These are phyloP conservation scores for Rasamsonia emersonii DNA, from an alignment of 2,329 filamentous ascomycete genomes.

Conservation along the genomic window DNA sequence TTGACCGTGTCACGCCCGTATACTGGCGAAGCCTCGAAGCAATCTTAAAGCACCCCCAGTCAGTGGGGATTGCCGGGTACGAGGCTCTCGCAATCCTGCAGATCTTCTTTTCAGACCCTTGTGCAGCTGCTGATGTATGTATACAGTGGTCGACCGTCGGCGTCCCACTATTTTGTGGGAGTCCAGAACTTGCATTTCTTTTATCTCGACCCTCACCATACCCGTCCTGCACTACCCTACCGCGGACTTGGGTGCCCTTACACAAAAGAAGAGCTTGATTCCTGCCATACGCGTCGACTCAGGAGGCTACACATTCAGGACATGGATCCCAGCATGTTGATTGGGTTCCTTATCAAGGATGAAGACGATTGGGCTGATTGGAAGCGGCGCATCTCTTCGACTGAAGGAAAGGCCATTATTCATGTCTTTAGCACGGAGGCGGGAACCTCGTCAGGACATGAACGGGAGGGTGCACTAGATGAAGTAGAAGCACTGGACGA, in stretches of 20 bases:
- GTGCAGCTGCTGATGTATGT: conserved; percentile 7
- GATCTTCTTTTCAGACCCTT: no score
- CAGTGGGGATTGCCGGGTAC: conserved; percentile 92
- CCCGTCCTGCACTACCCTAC: conserved; percentile 64
- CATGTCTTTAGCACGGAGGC: conserved; percentile 69
- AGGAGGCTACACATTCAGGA: conserved; percentile 76
- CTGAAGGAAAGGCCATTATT: conserved; percentile 76
- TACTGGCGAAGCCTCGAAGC: conserved; percentile 92
- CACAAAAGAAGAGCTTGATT: conserved; percentile 63
- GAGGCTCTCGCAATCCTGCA: no score
- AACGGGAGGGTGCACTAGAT: conserved; percentile 67
- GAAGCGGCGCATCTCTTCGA: conserved; percentile 65
- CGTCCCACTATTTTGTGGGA: conserved; percentile 71
- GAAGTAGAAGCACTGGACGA: conserved; percentile 82
- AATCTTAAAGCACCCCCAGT: conserved; percentile 77
- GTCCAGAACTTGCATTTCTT: conserved; percentile 73
- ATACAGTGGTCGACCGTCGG: conserved; percentile 75
- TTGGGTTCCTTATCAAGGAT: conserved; percentile 79
- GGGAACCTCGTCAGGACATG: conserved; percentile 43
- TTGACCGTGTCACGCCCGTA: conserved; percentile 87
- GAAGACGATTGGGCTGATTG: conserved; percentile 78
- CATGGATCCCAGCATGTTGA: conserved; percentile 97
- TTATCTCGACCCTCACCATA: conserved; percentile 90
- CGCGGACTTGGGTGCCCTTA: conserved; percentile 43
- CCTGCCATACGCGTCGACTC: conserved; percentile 79